Evolutionary conservation across 2,329 filamentous ascomycete genomes (phyloP).

Genomic region (Claviceps sp.): DNA sequence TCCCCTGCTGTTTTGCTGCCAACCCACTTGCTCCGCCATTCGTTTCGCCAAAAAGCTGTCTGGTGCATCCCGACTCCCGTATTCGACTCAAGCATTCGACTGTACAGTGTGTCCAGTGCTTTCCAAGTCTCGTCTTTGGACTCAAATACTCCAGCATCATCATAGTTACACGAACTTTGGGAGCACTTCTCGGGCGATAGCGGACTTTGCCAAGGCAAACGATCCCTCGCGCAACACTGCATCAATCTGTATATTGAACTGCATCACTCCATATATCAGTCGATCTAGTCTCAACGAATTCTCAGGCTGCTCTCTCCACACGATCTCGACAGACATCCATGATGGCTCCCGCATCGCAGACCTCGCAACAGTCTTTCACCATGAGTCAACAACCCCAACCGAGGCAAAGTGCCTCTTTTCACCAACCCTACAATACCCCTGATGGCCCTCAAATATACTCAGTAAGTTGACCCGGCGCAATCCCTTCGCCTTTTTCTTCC

Average conservation of each 20-base stretch:
- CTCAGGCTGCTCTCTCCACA: neutral
- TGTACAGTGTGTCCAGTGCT: neutral
- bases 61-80: neutral
- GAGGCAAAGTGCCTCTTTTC: slow-evolving; percentile 24
- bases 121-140: neutral
- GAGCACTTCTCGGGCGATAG: neutral
- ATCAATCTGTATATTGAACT: neutral
- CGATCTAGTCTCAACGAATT: neutral
- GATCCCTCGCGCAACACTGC: neutral
- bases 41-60: slow-evolving; percentile 4
- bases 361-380: slow-evolving; percentile 42
- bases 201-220: neutral
- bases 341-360: slow-evolving; percentile 33
- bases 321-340: neutral
- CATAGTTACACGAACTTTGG: no score
- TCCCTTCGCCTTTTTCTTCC: neutral
- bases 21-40: slow-evolving; percentile 6
- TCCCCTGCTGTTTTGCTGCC: neutral
- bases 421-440: slow-evolving; percentile 19
- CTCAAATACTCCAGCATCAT: no score
- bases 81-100: neutral
- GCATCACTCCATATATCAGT: no score
- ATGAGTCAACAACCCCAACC: slow-evolving; percentile 42
- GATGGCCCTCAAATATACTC: slow-evolving; percentile 49
- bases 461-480: slow-evolving; percentile 24